Evolutionary conservation across 805 yeast species (phyloP), one percentile per base, ranked within the genome.

Genomic region (Zygosaccharomyces gambellarensis): DNA sequence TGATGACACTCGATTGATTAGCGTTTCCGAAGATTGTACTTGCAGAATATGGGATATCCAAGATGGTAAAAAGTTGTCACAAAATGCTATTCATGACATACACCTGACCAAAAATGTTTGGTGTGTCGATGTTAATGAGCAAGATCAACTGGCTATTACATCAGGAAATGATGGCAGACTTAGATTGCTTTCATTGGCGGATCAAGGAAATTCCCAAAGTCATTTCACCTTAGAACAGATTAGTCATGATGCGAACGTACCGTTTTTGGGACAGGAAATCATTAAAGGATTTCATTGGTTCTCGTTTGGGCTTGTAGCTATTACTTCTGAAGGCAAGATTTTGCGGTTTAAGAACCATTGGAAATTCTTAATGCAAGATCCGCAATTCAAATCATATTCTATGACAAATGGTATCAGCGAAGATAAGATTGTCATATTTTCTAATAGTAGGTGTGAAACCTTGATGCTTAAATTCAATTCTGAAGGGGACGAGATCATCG

Each of bases 91-190:
- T 1, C 76, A 78, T 56, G 87, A 85, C 46, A 80, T 84, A 21
- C 97, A 90, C 62, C 74, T 79, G 30, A 97, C 95, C 3, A 85
- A 94, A 63, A 92, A 87, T 61, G 78, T 86, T 1, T 94, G 98
- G 99, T 80, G 88, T 22, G 78, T 85, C 2, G 87, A 81, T 56
- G 74, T 81, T 0, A 73, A 76, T 39, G 74, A 72, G 29, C 58
- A 63, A 0, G 61, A 70, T 19, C 63, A 72, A 45, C 56, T 83
- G 2, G 82, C 85, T 6, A 90, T 82, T 2, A 87, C 96, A 10
- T 94, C 96, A 38, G 99, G 99, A 32, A 95, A 95, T 36, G 99
- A 94, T 68, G 97, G 97, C 0, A 79, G 86, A 56, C 67, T 90
- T 1, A 76, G 86, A 54, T 56, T 86, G 4, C 81, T 83, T 60